Base-by-base conservation (phyloP, 2,329 filamentous ascomycete species). In the Sporothrix brunneoviolacea region DNA sequence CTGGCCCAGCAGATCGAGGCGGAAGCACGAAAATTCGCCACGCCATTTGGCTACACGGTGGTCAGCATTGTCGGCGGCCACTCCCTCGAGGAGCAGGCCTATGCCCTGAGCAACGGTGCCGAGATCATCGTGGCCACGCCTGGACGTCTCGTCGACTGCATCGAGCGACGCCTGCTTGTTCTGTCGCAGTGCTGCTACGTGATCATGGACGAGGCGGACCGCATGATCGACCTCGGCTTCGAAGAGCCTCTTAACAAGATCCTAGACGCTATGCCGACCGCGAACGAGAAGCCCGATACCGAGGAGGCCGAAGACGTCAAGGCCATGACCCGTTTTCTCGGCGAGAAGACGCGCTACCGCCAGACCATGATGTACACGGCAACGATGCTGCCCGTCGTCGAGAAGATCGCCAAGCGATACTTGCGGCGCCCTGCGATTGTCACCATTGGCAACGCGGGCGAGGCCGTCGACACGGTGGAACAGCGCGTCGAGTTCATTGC, bases 311-410 rank as follows among this genome's bases (percentile, higher is more conserved):
- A 98, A 67, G 80, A 97, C 63, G 75, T 87, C 0, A 74, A 79
- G 51, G 82, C 84, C n/a, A 97, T 97, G 91, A 84, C 83, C 60
- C 78, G 81, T 52, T 86, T 86, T 60, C 71, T 95, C 2, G 83
- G 84, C 48, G 82, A 82, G 16, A 82, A 82, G 58, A 85, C 90
- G 61, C 79, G 86, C 19, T 97, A 97, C 71, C 78, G 93, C 53
- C 91, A 98, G 68, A 98, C 93, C 0, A 98, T 98, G 93, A 98
- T 98, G 93, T 98, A 97, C 80, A 97, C 93, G 57, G 93, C 93
- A 48, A 98, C 93, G 24, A 98, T 98, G 93, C 91, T 93, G 2
- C 72, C 87, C 0, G 82, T 87, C 0, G 88, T 98, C 15, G 93
- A 98, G 65, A 87, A 88, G 55, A 97, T 98, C 57, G 93, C 93